Base-by-base conservation (phyloP, 2,329 filamentous ascomycete genomes). In the Colletotrichum musicola region DNA sequence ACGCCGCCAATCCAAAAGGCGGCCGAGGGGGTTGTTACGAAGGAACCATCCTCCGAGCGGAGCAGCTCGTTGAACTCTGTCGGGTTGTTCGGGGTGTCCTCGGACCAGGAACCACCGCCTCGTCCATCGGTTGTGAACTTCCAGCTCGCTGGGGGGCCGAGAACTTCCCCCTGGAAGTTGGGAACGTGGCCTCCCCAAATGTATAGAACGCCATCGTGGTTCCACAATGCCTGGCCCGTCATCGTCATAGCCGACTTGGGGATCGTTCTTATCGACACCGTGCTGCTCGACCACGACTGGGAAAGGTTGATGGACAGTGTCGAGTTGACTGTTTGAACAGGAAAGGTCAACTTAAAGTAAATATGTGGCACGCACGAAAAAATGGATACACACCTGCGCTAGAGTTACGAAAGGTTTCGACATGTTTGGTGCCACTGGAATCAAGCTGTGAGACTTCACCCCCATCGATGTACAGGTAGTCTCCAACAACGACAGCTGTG, bases 91-190 rank as follows among this genome's bases (percentile, higher is more conserved):
- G 40, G 40, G 5, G 14, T 13, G 10, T 42, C 63, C 14, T 35
- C 57, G 9, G 44, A 18, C 59, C 64, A 68, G 2, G 25, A 5
- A 13, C 64, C 63, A 18, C 63, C 56, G 16, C 64, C 59, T 18
- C 47, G 16, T 16, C 59, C 50, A 18, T 59, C 53, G 6, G 53
- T 46, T 16, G 38, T 40, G 40, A 68, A 63, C 22, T 42, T 49
- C 64, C 64, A 68, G 14, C 20, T 42, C 14, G 9, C 22, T n/a
- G 55, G 38, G 7, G 42, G 14, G 13, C 12, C 40, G 40, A 13
- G 40, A 38, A 38, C 13, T 7, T 9, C 35, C 35, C 35, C 35
- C 35, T 38, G 9, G 22, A 25, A 25, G 22, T 25, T 25, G 22
- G 22, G 22, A 4, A 25, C 40, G 30, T 35, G 30, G 30, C 40